Percentiles rank a stretch among this genome's conserved stretches.
Conservation (phyloP, 1,284 basidiomycete genomes). For the Tausonia pullulans region DNA sequence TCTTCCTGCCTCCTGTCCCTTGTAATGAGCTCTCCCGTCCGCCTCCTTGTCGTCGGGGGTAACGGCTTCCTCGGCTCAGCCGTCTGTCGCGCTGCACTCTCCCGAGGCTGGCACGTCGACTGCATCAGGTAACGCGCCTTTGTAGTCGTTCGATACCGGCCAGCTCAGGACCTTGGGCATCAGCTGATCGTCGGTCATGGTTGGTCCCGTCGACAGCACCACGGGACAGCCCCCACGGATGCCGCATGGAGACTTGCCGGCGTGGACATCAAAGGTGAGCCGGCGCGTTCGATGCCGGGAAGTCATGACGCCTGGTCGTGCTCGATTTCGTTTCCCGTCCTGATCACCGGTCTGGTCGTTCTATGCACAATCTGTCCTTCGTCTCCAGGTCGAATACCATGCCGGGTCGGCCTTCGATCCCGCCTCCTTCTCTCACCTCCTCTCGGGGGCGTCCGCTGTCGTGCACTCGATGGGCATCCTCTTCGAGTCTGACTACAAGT, state of each 20-base stretch:
- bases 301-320: not conserved
- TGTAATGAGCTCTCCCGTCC: no score
- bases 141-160: not conserved
- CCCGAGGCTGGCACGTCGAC: conserved; percentile 72
- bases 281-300: not conserved
- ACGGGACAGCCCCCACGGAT: conserved; percentile 77
- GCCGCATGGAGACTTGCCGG: conserved; percentile 75
- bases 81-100: conserved; percentile 73
- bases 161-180: no score
- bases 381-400: conserved; percentile 63
- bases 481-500: conserved; percentile 75
- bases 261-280: conserved; percentile 63
- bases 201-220: conserved; percentile 42
- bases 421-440: conserved; percentile 55
- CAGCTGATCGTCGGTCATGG: no score
- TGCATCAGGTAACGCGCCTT: conserved; percentile 61
- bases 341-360: conserved; percentile 11
- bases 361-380: not conserved
- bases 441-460: conserved; percentile 58
- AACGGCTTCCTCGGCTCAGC: conserved; percentile 94
- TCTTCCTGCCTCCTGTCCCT: no score
- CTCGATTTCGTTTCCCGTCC: conserved; percentile 1
- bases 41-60: conserved; percentile 76
- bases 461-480: conserved; percentile 94
- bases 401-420: conserved; percentile 67